Evolutionary conservation across 2,329 filamentous ascomycete genomes (phyloP), one percentile per base, ranked within the genome.

Genomic region (Penicillium sp.): DNA sequence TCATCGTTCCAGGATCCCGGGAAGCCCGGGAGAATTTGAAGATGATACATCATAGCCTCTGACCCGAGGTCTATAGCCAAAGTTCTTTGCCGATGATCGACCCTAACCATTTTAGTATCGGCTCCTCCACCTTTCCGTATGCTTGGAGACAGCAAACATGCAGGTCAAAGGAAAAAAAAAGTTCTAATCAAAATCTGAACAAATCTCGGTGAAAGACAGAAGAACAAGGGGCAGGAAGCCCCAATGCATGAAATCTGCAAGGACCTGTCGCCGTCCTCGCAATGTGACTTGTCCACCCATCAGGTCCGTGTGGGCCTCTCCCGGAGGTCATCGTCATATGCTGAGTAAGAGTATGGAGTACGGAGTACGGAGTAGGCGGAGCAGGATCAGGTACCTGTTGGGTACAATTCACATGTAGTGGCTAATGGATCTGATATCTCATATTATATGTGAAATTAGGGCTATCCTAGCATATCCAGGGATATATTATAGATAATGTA

Each of bases 231-330:
- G 50, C 39, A 29, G 45, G 34, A 43, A 51, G 38, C 33, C 24
- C 24, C 45, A 45, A 51, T 56, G 58, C 58, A 60, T 47, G 53
- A 54, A 56, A 58, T 61, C 58, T 63, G 60, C 61, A 66, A 65
- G 62, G 61, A 64, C 53, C 53, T 55, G 53, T 54, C 49, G 57
- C 43, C 40, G 39, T 53, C 53, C 61, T 58, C 49, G 54, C 50
- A 45, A 63, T 63, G 53, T 66, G 62, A 65, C 62, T 63, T 53
- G 62, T 64, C 60, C 45, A 58, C 7, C 6, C 6, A 28, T 19
- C 17, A 45, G 43, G 15, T 29, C 31, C 7, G 43, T 26, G 48
- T 47, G 37, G 48, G 43, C 48, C 48, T 35, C 17, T 22, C n/a
- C 38, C 24, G 24, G n/a, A 21, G 21, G 12, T 37, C 28, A 50